phyloP scores from a whole-genome alignment of 495 filamentous ascomycete genomes.

The Hyaloscypha bicolor region DNA sequence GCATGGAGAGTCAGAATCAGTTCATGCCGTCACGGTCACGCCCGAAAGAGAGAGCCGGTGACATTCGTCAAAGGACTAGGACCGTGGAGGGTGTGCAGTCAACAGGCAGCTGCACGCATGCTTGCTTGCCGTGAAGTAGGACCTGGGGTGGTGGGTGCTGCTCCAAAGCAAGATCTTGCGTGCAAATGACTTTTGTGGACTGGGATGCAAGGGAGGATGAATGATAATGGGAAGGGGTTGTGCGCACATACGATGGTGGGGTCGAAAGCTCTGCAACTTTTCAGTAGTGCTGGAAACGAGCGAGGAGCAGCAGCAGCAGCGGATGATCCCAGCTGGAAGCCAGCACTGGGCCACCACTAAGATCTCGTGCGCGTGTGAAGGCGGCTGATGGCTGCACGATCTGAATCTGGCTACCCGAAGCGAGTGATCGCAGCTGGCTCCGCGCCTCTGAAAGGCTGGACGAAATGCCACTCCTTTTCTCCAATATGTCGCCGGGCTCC shows the following conservation, averaged over 20 bases:
- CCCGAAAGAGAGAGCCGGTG: slow-evolving; percentile 31
- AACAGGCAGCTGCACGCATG: slow-evolving; percentile 9
- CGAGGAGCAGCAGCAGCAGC: slow-evolving; percentile 15
- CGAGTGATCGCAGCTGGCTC: slow-evolving; percentile 14
- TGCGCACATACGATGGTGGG: slow-evolving; percentile 21
- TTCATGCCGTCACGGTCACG: slow-evolving; percentile 30
- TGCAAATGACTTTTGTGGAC: slow-evolving; percentile 22
- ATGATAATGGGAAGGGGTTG: slow-evolving; percentile 23
- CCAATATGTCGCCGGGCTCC: not conserved
- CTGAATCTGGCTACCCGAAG: slow-evolving; percentile 24
- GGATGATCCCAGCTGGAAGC: slow-evolving; percentile 8
- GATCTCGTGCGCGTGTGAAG: slow-evolving; percentile 9
- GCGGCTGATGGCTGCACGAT: slow-evolving; percentile 28
- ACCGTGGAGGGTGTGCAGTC: slow-evolving; percentile 11
- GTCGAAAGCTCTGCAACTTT: slow-evolving; percentile 9
- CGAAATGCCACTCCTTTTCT: slow-evolving; percentile 9
- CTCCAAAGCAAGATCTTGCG: slow-evolving; percentile 11
- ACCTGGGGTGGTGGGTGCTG: slow-evolving; percentile 14
- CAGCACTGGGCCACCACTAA: not conserved
- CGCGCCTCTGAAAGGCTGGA: slow-evolving; percentile 16
- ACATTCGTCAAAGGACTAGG: slow-evolving; percentile 20
- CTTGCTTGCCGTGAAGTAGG: not conserved
- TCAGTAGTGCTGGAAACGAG: slow-evolving; percentile 11
- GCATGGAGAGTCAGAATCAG: slow-evolving; percentile 24
- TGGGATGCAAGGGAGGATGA: slow-evolving; percentile 29